Evolutionary conservation across 140 eudicot genomes (phyloP), one percentile per base, ranked within the genome.

Genomic region (Senecio squalidus): DNA sequence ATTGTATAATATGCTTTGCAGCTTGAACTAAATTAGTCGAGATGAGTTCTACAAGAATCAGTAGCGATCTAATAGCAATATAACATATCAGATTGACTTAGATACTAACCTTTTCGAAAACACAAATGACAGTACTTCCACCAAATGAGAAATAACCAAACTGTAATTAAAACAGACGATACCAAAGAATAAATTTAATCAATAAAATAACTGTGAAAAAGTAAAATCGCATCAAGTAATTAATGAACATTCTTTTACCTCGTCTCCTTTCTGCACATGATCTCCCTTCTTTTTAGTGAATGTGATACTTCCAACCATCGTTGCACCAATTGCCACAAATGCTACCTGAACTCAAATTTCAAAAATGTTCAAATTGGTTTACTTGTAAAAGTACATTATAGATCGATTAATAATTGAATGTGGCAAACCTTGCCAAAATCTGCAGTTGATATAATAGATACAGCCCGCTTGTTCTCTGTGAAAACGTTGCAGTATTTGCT

Each of bases 81-180:
- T n/a, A n/a, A n/a, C n/a, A n/a, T n/a, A n/a, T n/a, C n/a, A n/a
- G 41, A 36, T 36, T 36, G 43, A 36, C 28, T 25, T 9, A 15
- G 45, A 59, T 38, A 36, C 84, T 62, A 58, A 90, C 97, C 95
- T 90, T 90, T 68, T 86, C 91, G 68, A 86, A 90, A 62, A 86
- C 85, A 18, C 95, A 86, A 31, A 90, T 83, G 47, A 86, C 94
- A 0, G 97, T 90, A 65, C 98, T 90, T 59, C 98, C 98, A 24
- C 98, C 98, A 64, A 90, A 90, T 16, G 98, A 86, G 82, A 90
- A 90, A 72, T 90, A 90, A 27, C 98, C 98, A 76, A 90, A 81
- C 98, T 90, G 95, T 52, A 86, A 57, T 34, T 4, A 21, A 54
- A 55, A 56, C 34, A 4, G 45, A 40, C 4, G 11, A 43, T 47